Conservation (phyloP, 1,284 basidiomycete genomes). For the Ustilago shanxiensis region DNA sequence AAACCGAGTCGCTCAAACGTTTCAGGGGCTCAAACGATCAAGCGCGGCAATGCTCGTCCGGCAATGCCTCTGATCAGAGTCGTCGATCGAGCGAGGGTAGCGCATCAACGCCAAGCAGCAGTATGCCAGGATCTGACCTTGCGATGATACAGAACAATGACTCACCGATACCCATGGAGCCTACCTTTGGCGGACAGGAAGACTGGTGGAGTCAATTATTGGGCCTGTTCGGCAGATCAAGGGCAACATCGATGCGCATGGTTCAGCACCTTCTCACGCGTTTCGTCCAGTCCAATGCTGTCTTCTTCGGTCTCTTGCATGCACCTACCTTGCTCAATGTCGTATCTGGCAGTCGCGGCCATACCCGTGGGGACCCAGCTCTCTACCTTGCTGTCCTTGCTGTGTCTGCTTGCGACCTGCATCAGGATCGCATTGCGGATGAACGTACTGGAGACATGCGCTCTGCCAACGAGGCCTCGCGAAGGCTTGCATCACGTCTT, state of each 20-base stretch:
- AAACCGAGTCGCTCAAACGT: not conserved
- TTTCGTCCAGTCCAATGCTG: constrained; percentile 55
- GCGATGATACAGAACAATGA: constrained; percentile 53
- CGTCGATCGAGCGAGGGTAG: not conserved
- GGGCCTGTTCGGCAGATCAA: constrained; percentile 21
- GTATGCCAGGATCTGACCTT: constrained; percentile 46
- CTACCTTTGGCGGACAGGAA: constrained; percentile 16
- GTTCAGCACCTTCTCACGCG: constrained; percentile 42
- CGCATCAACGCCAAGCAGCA: constrained; percentile 31
- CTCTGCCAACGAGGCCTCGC: constrained; percentile 34
- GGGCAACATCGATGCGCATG: constrained; percentile 19
- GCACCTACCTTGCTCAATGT: constrained; percentile 43
- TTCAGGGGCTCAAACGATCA: constrained; percentile 5
- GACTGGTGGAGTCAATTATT: constrained; percentile 48
- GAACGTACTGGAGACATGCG: constrained; percentile 46
- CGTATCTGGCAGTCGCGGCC: constrained; percentile 28
- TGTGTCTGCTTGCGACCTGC: constrained; percentile 53
- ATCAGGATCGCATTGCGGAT: constrained; percentile 34
- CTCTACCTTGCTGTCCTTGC: constrained; percentile 53
- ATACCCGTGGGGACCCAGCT: constrained; percentile 35
- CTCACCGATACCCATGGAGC: constrained; percentile 37
- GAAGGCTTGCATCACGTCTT: constrained; percentile 25
- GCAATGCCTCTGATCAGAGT: not conserved
- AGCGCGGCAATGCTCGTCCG: not conserved
- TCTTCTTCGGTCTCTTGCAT: constrained; percentile 54